Percentiles rank a stretch among this genome's conserved stretches.
Evolutionary conservation across 139 green algal species (phyloP).

Genomic region (Chlorella ohadii): DNA sequence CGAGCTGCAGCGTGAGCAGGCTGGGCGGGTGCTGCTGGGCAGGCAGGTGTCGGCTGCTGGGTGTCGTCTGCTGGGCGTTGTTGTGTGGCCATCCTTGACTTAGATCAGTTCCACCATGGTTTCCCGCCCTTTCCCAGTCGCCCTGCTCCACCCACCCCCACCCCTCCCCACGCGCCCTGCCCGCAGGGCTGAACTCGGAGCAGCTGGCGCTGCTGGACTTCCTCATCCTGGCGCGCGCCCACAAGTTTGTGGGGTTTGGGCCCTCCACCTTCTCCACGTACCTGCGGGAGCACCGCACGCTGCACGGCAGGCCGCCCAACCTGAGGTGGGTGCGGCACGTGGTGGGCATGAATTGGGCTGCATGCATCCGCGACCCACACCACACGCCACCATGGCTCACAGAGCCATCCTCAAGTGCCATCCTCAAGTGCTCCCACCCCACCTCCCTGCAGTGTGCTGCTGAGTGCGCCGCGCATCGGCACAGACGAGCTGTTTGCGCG

Average conservation of each 20-base stretch:
- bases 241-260: constrained; percentile 72
- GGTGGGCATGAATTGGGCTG: no score
- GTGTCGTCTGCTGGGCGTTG: no score
- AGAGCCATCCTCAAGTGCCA: no score
- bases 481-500: constrained; percentile 60
- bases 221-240: constrained; percentile 60
- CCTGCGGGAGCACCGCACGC: constrained; percentile 54
- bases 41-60: no score
- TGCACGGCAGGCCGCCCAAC: constrained; percentile 49
- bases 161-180: not conserved
- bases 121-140: not conserved
- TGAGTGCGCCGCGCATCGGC: constrained; percentile 64
- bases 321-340: constrained; percentile 54
- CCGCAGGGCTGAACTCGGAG: constrained; percentile 61
- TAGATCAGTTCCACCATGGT: no score
- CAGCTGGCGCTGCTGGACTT: constrained; percentile 78
- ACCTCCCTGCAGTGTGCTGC: no score
- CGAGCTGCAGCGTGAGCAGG: constrained; percentile 47
- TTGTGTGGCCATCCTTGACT: no score
- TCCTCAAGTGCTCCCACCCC: no score
- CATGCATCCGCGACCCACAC: no score
- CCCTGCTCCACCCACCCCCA: no score
- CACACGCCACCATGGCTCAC: no score
- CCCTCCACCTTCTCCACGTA: constrained; percentile 72
- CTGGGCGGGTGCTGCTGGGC: no score